Percentiles rank a stretch among this genome's conserved stretches.
These are phyloP conservation scores for Kandelia obovata DNA, from an alignment of 345 rosid genomes.

Conservation along the genomic window DNA sequence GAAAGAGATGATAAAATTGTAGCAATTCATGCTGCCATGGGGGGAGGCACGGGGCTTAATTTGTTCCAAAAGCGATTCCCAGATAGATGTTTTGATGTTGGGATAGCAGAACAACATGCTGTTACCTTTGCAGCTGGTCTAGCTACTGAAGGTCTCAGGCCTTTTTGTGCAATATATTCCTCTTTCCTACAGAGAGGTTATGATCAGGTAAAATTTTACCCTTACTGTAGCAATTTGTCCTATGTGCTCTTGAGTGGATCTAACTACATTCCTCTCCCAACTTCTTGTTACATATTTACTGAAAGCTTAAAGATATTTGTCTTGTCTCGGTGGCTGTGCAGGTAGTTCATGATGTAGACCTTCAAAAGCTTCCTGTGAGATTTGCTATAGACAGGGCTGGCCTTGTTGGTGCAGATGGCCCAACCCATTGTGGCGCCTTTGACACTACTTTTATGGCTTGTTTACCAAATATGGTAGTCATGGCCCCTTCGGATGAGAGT, in stretches of 20 bases:
- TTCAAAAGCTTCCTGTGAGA: conserved; percentile 54
- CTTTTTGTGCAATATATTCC: conserved; percentile 57
- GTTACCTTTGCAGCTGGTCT: conserved; percentile 56
- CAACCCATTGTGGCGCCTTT: conserved; percentile 53
- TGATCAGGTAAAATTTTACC: conserved; percentile 36
- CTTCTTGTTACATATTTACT: too few relatives aligned
- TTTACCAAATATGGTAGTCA: conserved; percentile 56
- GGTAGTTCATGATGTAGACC: conserved; percentile 54
- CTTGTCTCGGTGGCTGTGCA: conserved; percentile 4
- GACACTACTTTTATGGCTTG: conserved; percentile 56
- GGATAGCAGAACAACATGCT: conserved; percentile 56
- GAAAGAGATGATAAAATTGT: conserved; percentile 42
- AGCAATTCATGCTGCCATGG: conserved; percentile 60
- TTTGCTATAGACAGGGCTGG: conserved; percentile 51
- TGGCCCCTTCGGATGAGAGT: conserved; percentile 52
- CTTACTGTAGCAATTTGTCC: neutral
- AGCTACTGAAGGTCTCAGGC: conserved; percentile 48
- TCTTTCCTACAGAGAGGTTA: conserved; percentile 49
- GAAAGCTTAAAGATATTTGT: neutral
- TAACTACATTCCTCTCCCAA: neutral
- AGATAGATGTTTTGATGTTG: conserved; percentile 44
- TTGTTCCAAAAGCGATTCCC: conserved; percentile 41
- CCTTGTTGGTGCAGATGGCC: conserved; percentile 53
- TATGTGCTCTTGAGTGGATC: neutral
- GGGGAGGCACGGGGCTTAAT: conserved; percentile 54